Evolutionary conservation across 2,329 filamentous ascomycete species (phyloP).

Genomic region (Claviceps sp.): DNA sequence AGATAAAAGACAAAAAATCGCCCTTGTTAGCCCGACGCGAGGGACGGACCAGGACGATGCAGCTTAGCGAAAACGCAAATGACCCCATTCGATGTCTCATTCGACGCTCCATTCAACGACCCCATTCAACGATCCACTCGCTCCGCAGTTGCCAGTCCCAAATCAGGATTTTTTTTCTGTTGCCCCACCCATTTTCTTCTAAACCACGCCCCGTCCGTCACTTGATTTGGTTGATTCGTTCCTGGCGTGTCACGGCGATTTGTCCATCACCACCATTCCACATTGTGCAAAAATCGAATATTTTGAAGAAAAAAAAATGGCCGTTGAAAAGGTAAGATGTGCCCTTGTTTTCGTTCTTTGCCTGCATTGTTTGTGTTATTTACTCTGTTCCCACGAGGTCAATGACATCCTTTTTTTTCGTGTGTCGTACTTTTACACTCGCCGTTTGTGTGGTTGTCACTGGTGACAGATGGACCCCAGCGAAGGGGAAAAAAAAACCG

Average conservation of each 20-base stretch:
- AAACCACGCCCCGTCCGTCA: background rate
- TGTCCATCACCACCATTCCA: background rate
- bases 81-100: background rate
- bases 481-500: background rate
- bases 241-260: background rate
- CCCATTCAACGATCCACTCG: background rate
- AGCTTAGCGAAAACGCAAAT: background rate
- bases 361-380: background rate
- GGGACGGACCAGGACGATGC: background rate
- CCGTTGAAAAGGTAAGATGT: conserved; percentile 10
- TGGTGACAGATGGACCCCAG: background rate
- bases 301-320: conserved; percentile 6
- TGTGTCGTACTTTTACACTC: background rate
- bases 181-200: background rate
- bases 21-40: background rate
- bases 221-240: conserved; percentile 1
- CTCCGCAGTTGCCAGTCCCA: background rate
- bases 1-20: background rate
- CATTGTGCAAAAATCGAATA: background rate
- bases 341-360: background rate
- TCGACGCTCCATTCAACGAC: background rate
- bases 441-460: conserved; percentile 1
- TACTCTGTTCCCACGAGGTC: background rate
- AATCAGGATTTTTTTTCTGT: conserved; percentile 2
- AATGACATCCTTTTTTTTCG: background rate